Evolutionary conservation across 2,329 filamentous ascomycete species (phyloP).

Genomic region (Elsinoe batatas): DNA sequence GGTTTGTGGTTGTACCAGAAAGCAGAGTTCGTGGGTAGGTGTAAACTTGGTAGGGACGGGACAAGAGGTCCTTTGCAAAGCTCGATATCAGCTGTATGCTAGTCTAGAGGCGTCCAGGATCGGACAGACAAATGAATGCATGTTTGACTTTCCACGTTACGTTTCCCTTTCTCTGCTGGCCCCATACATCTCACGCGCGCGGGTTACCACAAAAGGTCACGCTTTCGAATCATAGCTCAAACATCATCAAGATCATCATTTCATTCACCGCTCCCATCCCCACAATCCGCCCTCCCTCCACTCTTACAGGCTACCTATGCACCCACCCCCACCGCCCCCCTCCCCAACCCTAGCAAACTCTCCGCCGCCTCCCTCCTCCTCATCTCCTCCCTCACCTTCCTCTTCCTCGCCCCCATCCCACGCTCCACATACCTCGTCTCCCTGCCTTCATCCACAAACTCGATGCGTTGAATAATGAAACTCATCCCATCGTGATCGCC

Average conservation of each 20-base stretch:
- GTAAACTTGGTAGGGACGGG: too few relatives aligned
- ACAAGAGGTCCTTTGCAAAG: too few relatives aligned
- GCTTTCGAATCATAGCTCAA: background rate
- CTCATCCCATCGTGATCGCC: constrained; percentile 75
- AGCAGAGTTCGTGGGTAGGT: too few relatives aligned
- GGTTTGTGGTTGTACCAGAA: too few relatives aligned
- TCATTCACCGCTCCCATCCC: background rate
- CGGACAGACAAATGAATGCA: too few relatives aligned
- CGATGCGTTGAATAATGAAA: constrained; percentile 70
- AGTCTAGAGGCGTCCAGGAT: too few relatives aligned
- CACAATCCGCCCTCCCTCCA: background rate
- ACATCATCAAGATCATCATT: background rate
- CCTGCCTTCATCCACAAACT: constrained; percentile 73
- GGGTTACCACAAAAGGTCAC: too few relatives aligned
- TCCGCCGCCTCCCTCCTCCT: constrained; percentile 26
- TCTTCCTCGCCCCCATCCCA: constrained; percentile 39
- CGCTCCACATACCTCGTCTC: constrained; percentile 36
- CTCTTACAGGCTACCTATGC: background rate
- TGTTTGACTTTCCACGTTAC: too few relatives aligned
- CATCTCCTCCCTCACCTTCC: constrained; percentile 36
- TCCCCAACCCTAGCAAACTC: constrained; percentile 13
- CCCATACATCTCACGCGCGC: too few relatives aligned
- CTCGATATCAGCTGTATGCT: too few relatives aligned
- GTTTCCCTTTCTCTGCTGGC: too few relatives aligned
- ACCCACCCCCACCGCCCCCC: constrained; percentile 9